A percentile compares a stretch with the other conserved stretches of the same genome.
Evolutionary conservation across 2,329 filamentous ascomycete genomes (phyloP).

Genomic region (Cytospora piceae): DNA sequence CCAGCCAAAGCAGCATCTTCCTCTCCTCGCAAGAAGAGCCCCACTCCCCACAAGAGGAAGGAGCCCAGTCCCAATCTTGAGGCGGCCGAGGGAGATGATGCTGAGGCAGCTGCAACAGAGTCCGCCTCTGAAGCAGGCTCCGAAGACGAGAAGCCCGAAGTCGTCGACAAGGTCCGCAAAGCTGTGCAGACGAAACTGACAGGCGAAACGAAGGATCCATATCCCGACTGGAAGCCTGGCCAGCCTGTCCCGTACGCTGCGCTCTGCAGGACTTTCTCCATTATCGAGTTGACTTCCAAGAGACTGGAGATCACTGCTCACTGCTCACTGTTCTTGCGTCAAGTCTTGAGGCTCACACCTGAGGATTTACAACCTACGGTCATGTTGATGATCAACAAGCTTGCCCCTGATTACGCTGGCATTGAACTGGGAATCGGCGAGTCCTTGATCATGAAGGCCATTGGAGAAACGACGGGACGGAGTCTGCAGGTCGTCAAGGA

Average conservation of each 20-base stretch:
- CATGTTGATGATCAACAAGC: constrained; percentile 95
- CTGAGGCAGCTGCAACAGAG: constrained; percentile 47
- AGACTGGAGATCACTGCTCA: constrained; percentile 85
- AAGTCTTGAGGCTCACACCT: constrained; percentile 91
- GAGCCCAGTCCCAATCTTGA: constrained; percentile 36
- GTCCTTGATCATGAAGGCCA: constrained; percentile 97
- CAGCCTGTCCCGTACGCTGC: constrained; percentile 92
- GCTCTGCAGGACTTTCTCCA: constrained; percentile 90
- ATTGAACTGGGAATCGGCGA: constrained; percentile 98
- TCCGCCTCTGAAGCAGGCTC: constrained; percentile 56
- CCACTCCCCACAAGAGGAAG: constrained; percentile 30
- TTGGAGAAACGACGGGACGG: constrained; percentile 90
- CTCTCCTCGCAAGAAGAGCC: constrained; percentile 26
- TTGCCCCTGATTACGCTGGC: constrained; percentile 93
- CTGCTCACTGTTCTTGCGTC: constrained; percentile 86
- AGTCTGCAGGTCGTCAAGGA: constrained; percentile 88
- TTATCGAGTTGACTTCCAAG: constrained; percentile 94
- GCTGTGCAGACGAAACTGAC: constrained; percentile 77
- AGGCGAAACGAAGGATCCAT: constrained; percentile 71
- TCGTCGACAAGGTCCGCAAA: constrained; percentile 75
- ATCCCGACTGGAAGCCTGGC: constrained; percentile 91
- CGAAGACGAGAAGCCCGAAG: constrained; percentile 68
- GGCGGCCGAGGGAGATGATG: constrained; percentile 52
- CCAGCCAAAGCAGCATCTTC: constrained; percentile 32
- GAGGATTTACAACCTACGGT: constrained; percentile 86